phyloP scores from a whole-genome alignment of 2,329 filamentous ascomycete genomes.

The Fusarium coffeatum region DNA sequence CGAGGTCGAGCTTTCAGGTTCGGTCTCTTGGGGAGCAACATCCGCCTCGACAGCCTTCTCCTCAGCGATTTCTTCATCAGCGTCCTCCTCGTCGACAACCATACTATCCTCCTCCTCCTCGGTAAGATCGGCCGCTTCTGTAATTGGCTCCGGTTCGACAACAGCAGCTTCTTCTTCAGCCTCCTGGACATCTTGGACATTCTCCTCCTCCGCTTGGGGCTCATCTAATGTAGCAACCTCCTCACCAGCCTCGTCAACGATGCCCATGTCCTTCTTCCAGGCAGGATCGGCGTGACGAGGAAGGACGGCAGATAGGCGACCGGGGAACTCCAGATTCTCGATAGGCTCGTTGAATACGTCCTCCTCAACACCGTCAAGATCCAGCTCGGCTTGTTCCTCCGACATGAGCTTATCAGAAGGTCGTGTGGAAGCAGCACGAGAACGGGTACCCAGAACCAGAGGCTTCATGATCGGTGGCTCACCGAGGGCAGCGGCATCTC shows the following conservation, averaged over 20 bases:
- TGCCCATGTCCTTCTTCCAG: constrained; percentile 50
- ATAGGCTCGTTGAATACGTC: constrained; percentile 52
- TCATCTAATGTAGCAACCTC: constrained; percentile 18
- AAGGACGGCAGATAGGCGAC: constrained; percentile 59
- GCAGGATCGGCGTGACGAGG: constrained; percentile 57
- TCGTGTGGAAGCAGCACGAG: constrained; percentile 39
- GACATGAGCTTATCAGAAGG: constrained; percentile 55
- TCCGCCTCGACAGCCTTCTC: constrained; percentile 17
- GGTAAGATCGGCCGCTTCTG: constrained; percentile 22
- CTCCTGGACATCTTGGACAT: background rate
- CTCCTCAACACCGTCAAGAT: constrained; percentile 42
- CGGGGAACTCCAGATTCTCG: constrained; percentile 56
- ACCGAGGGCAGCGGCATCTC: constrained; percentile 34
- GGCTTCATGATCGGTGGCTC: constrained; percentile 54
- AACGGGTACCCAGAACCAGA: constrained; percentile 50
- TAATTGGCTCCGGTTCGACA: background rate
- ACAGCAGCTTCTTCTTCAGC: background rate
- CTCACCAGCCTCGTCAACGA: constrained; percentile 46
- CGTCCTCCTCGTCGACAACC: constrained; percentile 38
- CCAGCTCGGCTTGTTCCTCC: constrained; percentile 47
- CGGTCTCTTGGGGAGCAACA: constrained; percentile 15
- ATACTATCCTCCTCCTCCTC: constrained; percentile 41
- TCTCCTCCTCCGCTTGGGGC: background rate
- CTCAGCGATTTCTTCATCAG: constrained; percentile 24
- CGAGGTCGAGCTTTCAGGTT: constrained; percentile 6